Evolutionary conservation across 192 early-diverging fungal species (phyloP).

Genomic region (Fimicolochytrium jonesii): DNA sequence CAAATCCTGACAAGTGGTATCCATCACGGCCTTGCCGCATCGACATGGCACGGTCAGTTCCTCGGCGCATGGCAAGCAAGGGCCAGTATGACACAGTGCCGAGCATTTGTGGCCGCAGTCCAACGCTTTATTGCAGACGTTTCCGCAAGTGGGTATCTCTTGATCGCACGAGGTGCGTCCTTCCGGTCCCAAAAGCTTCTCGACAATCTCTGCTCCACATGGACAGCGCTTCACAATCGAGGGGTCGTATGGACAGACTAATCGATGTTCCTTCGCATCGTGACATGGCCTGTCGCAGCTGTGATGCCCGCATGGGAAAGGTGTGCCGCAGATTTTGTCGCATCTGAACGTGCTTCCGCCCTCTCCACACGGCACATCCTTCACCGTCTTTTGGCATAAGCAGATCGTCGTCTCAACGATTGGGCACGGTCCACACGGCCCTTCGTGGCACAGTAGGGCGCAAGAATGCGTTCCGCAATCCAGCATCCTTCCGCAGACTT

Average conservation of each 20-base stretch:
- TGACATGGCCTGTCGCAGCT: slow-evolving; percentile 37
- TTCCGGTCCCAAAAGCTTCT: slow-evolving; percentile 7
- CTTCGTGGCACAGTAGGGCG: slow-evolving; percentile 70
- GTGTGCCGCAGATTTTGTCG: slow-evolving; percentile 21
- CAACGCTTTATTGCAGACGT: slow-evolving; percentile 31
- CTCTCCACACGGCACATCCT: slow-evolving; percentile 24
- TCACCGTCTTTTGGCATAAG: slow-evolving; percentile 32
- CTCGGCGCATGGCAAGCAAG: slow-evolving; percentile 34
- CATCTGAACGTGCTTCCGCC: slow-evolving; percentile 21
- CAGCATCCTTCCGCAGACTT: slow-evolving; percentile 67
- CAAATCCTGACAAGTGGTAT: slow-evolving; percentile 23
- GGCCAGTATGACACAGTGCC: slow-evolving; percentile 33
- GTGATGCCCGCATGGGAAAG: slow-evolving; percentile 40
- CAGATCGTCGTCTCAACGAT: slow-evolving; percentile 21
- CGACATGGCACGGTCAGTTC: slow-evolving; percentile 28
- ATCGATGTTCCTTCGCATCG: slow-evolving; percentile 2
- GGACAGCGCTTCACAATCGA: slow-evolving; percentile 28
- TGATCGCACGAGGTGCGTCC: slow-evolving; percentile 30
- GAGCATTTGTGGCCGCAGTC: slow-evolving; percentile 41
- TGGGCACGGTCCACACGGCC: slow-evolving; percentile 68
- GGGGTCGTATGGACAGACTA: slow-evolving; percentile 47
- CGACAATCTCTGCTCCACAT: slow-evolving; percentile 25
- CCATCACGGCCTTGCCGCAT: slow-evolving; percentile 23
- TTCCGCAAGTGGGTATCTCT: slow-evolving; percentile 36
- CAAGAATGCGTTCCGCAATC: slow-evolving; percentile 81